Percentiles rank a stretch among this genome's conserved stretches.
Conservation (phyloP, 768 basidiomycete species). For the Russula foetens region DNA sequence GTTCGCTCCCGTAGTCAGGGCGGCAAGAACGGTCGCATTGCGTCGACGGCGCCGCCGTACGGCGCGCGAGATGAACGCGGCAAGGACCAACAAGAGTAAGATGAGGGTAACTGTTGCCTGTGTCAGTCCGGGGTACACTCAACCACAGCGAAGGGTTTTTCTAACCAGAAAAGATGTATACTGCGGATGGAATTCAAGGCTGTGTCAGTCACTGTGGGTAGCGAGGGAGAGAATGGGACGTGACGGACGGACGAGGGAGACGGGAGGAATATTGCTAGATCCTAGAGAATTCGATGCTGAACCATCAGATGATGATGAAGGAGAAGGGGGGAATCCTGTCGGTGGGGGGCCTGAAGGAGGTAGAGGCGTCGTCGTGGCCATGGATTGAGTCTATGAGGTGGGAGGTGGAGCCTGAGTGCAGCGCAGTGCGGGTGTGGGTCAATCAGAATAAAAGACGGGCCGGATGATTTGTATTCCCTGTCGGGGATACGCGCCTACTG, state of each 20-base stretch:
- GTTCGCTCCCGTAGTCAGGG: neutral
- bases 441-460: too few species aligned
- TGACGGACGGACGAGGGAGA: constrained; percentile 1
- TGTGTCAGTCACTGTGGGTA: neutral
- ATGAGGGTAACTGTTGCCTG: neutral
- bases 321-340: neutral
- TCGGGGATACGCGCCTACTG: too few species aligned
- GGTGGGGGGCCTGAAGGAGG: neutral
- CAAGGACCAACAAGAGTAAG: neutral
- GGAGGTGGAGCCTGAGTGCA: too few species aligned
- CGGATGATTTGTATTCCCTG: too few species aligned
- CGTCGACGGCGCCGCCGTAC: constrained; percentile 8
- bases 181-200: neutral
- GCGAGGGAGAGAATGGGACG: neutral
- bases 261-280: neutral
- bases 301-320: too few species aligned
- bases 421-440: too few species aligned
- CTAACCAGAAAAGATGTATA: constrained; percentile 5
- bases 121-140: neutral
- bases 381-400: neutral
- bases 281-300: neutral
- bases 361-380: neutral
- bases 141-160: neutral
- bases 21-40: neutral
- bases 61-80: constrained; percentile 1